phyloP scores from a whole-genome alignment of 768 basidiomycete species.

The Megacollybia marginata region DNA sequence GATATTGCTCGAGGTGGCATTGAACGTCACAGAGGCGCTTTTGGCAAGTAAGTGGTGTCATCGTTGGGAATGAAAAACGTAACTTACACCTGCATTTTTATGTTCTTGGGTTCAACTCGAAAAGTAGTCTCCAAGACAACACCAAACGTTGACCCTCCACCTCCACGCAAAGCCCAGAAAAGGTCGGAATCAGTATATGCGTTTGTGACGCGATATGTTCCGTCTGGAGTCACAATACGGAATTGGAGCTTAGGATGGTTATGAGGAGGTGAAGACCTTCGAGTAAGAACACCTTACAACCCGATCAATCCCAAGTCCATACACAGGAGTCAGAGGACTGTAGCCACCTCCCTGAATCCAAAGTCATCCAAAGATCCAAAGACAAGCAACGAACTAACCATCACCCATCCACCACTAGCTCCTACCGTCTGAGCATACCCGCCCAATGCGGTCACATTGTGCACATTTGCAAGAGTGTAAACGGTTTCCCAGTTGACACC shows the following conservation, averaged over 20 bases:
- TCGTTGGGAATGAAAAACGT: not conserved
- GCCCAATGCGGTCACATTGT: conserved; percentile 27
- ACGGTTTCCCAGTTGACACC: conserved; percentile 21
- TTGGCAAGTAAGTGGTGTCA: not conserved
- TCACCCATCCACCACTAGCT: conserved; percentile 22
- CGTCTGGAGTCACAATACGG: too few relatives aligned
- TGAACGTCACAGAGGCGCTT: conserved; percentile 20
- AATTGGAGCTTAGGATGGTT: conserved; percentile 31
- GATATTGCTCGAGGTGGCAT: conserved; percentile 10
- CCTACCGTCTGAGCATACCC: conserved; percentile 24
- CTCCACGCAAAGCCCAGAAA: too few relatives aligned
- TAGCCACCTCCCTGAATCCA: conserved; percentile 15
- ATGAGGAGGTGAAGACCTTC: too few relatives aligned
- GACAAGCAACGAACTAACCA: not conserved
- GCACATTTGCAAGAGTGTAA: conserved; percentile 25
- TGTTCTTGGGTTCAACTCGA: conserved; percentile 9
- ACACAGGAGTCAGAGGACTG: conserved; percentile 13
- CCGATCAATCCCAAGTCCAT: conserved; percentile 16
- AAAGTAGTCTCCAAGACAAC: conserved; percentile 12
- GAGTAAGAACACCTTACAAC: conserved; percentile 18
- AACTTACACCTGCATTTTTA: conserved; percentile 13
- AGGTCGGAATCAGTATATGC: conserved; percentile 24
- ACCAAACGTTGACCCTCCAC: conserved; percentile 32
- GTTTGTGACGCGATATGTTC: conserved; percentile 23
- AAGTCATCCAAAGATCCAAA: not conserved